phyloP scores from a whole-genome alignment of 1,284 basidiomycete genomes.

The Leccinum griseonigrum region DNA sequence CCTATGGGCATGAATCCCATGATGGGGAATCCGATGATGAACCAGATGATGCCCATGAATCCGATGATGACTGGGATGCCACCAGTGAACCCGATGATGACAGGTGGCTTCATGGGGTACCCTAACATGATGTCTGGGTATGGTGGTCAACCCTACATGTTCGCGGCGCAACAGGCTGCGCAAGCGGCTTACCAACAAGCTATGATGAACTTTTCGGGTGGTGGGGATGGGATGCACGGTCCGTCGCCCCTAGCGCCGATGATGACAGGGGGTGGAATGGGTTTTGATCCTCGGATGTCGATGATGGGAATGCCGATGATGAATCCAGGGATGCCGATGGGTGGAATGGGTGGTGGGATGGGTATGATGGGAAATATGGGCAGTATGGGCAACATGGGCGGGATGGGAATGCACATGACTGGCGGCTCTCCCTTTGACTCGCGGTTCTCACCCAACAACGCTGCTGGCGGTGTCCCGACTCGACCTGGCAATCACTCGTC shows the following conservation, averaged over 20 bases:
- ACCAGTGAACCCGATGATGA: constrained; percentile 51
- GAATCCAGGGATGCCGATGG: constrained; percentile 38
- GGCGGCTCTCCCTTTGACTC: constrained; percentile 57
- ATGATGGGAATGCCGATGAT: constrained; percentile 60
- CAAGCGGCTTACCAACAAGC: constrained; percentile 89
- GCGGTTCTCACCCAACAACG: constrained; percentile 42
- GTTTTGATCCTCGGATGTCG: constrained; percentile 49
- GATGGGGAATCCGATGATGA: constrained; percentile 48
- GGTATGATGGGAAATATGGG: constrained; percentile 38
- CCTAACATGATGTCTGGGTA: constrained; percentile 65
- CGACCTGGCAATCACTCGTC: constrained; percentile 33
- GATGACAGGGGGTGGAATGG: constrained; percentile 51
- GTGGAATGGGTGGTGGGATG: constrained; percentile 32
- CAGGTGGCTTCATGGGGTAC: constrained; percentile 45
- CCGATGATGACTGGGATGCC: constrained; percentile 56
- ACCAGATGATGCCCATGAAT: constrained; percentile 47
- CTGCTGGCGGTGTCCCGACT: constrained; percentile 27
- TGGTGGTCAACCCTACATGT: constrained; percentile 79
- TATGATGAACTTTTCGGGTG: constrained; percentile 85
- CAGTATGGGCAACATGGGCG: constrained; percentile 31
- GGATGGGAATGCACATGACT: constrained; percentile 57
- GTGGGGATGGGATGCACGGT: constrained; percentile 49
- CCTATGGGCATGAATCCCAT: constrained; percentile 40
- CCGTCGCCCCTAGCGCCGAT: constrained; percentile 45
- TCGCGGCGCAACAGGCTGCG: constrained; percentile 84